Conservation (phyloP, 768 basidiomycete genomes). For the Pulveroboletus ravenelii region DNA sequence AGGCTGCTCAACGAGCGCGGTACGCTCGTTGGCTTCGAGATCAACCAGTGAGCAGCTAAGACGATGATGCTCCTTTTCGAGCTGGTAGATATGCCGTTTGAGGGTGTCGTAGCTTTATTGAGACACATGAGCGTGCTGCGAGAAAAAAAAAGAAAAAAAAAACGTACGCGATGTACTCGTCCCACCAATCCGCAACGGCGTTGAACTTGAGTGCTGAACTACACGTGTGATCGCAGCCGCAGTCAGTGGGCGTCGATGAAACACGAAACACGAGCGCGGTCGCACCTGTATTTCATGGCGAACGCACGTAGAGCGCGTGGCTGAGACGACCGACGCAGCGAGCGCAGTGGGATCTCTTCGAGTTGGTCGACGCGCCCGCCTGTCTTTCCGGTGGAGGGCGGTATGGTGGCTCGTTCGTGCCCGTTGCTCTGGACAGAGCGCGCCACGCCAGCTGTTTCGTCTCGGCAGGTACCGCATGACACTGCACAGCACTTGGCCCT, state of each 20-base stretch:
- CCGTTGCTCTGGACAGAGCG: no score
- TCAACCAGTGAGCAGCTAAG: constrained; percentile 43
- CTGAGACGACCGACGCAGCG: background rate
- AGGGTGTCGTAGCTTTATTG: constrained; percentile 69
- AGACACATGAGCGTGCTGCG: no score
- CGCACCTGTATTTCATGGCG: constrained; percentile 36
- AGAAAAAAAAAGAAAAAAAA: constrained; percentile 10
- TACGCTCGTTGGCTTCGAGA: constrained; percentile 60
- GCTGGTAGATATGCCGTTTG: constrained; percentile 80
- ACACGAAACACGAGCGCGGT: no score
- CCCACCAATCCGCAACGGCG: constrained; percentile 89
- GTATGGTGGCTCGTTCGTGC: constrained; percentile 3
- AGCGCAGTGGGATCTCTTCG: constrained; percentile 27
- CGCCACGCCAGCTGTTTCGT: no score
- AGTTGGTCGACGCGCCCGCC: constrained; percentile 1
- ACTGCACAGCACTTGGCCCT: background rate
- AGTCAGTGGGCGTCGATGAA: background rate
- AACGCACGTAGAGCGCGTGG: constrained; percentile 7
- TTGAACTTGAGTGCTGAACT: constrained; percentile 89
- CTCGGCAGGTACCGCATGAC: no score
- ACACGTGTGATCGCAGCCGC: constrained; percentile 27
- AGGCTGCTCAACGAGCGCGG: constrained; percentile 46
- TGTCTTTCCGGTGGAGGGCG: constrained; percentile 1
- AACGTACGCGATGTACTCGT: constrained; percentile 82
- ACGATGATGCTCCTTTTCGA: constrained; percentile 70